phyloP scores from a whole-genome alignment of 2,329 filamentous ascomycete species.

The Xylariales sp. region DNA sequence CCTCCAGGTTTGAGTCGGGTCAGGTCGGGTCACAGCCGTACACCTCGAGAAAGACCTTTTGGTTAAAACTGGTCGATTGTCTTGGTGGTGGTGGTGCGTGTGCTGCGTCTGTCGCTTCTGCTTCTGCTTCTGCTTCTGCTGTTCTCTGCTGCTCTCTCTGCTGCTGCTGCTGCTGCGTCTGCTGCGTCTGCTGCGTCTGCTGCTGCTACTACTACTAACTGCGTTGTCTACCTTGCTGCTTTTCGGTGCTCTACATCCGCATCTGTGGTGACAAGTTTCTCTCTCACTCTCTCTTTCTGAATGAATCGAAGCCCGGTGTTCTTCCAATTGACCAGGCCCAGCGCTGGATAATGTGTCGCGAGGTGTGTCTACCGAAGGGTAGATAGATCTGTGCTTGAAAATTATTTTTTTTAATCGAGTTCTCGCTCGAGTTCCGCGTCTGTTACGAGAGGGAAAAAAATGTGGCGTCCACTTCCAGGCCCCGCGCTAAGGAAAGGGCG shows the following conservation, averaged over 20 bases:
- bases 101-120: neutral
- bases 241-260: slow-evolving; percentile 29
- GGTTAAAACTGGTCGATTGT: slow-evolving; percentile 6
- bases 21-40: slow-evolving; percentile 23
- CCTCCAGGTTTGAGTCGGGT: slow-evolving; percentile 14
- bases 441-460: slow-evolving; percentile 38
- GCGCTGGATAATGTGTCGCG: slow-evolving; percentile 9
- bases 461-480: slow-evolving; percentile 40
- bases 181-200: slow-evolving; percentile 4
- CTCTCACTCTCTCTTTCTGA: slow-evolving; percentile 10
- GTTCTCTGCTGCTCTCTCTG: neutral
- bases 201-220: slow-evolving; percentile 9
- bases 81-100: neutral
- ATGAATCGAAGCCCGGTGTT: neutral
- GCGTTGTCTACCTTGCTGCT: slow-evolving; percentile 4
- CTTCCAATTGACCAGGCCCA: slow-evolving; percentile 34
- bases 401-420: slow-evolving; percentile 36
- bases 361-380: slow-evolving; percentile 2
- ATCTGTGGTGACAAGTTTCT: slow-evolving; percentile 15
- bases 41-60: slow-evolving; percentile 2
- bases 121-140: slow-evolving; percentile 13
- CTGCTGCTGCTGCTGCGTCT: neutral
- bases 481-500: slow-evolving; percentile 39
- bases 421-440: slow-evolving; percentile 32
- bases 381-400: slow-evolving; percentile 31